Base-by-base conservation (phyloP, 2,329 filamentous ascomycete genomes). In the Fusarium xyrophilum region DNA sequence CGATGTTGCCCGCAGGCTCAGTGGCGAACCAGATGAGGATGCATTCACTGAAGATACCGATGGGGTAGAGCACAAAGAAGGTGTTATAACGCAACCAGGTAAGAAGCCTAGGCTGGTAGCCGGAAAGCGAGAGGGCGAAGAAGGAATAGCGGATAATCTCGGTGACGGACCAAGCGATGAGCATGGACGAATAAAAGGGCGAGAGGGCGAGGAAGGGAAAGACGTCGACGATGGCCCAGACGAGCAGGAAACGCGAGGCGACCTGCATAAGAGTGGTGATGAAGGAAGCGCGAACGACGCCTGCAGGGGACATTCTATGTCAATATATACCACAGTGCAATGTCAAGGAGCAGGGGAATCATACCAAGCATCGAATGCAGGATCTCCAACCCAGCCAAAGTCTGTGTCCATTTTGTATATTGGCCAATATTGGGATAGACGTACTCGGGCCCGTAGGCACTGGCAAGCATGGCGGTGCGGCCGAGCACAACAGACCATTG, bases 71-170 rank as follows among this genome's bases (percentile, higher is more conserved):
- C 38, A 97, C 82, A 74, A 93, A 93, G 81, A 99, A 99, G 11
- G 92, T 93, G 79, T 96, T 97, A 81, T 97, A 94, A 73, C 93
- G 85, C 79, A 96, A 82, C 91, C 93, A 97, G 38, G 88, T 88
- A 76, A 97, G 85, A 63, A 85, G 82, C 1, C 74, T 77, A 0
- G 93, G 92, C 32, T 91, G 87, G 63, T 80, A 76, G 30, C 87
- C 84, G 67, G 83, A 81, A 33, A 96, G 86, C 72, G 88, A 89
- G 74, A 93, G 85, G 36, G 92, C 91, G 78, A 98, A 98, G 85
- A 92, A 99, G 48, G 88, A 87, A 85, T 99, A 99, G 56, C 96
- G 90, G 74, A 97, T 91, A 55, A 97, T 91, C 82, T 99, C 96
- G 64, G 96, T 97, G 62, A 93, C 79, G 68, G 89, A 91, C 95